Base-by-base conservation (phyloP, 352 stramenopile genomes). In the Phytophthora ohioensis region DNA sequence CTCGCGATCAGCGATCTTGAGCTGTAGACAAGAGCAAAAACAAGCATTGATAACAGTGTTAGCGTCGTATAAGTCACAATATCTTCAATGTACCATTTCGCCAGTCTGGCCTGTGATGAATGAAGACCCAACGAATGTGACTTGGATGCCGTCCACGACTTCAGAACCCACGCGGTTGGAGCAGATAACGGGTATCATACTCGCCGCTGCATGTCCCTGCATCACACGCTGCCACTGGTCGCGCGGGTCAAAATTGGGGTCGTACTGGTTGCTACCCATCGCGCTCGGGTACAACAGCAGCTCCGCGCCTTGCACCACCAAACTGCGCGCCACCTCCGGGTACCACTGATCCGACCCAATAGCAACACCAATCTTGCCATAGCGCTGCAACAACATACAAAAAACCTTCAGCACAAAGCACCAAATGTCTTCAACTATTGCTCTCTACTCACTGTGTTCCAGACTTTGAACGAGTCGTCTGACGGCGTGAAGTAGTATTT, bases 291-390 rank as follows among this genome's bases (percentile, higher is more conserved):
- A 96, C 34, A 96, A 63, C 71, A 88, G 84, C 41, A 98, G 71
- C 74, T 98, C 93, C 9, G 93, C 92, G 45, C 93, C 93, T 39
- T 97, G 84, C 39, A 98, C 73, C 27, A 93, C 90, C 69, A 98
- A 88, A 57, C 82, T 77, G 17, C 93, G 90, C 30, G 93, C 87
- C 21, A 96, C 87, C 67, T 98, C 93, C 2, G 93, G 93, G 66
- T 95, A 98, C 93, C 92, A 98, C 64, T 98, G 92, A 64, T 98
- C 93, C 62, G 90, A 96, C 43, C 93, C 95, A 39, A 98, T 95
- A 17, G 88, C 91, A 4, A 98, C 85, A 10, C 93, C 92, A 42
- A 98, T 88, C 43, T 85, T 87, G 3, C 87, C 92, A 36, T 96
- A 98, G 36, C 87, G 85, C 88, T 95, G n/a, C 30, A 53, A 39